These are phyloP conservation scores for Quercus bicolor DNA, from an alignment of 306 rosid genomes.

Conservation along the genomic window DNA sequence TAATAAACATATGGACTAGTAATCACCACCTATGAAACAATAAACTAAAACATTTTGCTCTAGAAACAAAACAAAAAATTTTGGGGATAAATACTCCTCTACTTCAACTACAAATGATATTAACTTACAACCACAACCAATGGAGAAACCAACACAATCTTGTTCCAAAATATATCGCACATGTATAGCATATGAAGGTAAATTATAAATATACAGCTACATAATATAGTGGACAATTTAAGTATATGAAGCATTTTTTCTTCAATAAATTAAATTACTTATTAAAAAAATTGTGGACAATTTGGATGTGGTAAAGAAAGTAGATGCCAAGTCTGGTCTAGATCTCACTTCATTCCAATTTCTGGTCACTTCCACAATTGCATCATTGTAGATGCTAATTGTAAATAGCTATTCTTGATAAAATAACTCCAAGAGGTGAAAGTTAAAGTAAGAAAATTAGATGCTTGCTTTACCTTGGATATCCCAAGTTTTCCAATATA, in stretches of 20 bases:
- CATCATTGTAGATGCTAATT: conserved; percentile 14
- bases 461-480: conserved; percentile 58
- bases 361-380: background rate
- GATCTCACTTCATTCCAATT: conserved; percentile 3
- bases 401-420: conserved; percentile 10
- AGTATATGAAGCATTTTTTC: too few relatives aligned
- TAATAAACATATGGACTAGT: too few relatives aligned
- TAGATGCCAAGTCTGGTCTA: background rate
- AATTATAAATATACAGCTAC: background rate
- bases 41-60: too few relatives aligned
- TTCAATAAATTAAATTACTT: too few relatives aligned
- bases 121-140: background rate
- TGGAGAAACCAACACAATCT: background rate
- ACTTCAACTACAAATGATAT: background rate
- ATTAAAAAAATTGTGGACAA: background rate
- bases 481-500: conserved; percentile 66
- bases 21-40: too few relatives aligned
- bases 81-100: background rate
- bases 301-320: background rate
- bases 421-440: conserved; percentile 1
- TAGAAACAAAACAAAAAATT: too few relatives aligned
- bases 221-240: background rate
- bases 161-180: background rate
- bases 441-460: conserved; percentile 9
- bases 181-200: background rate